Evolutionary conservation across 192 early-diverging fungal species (phyloP), one percentile per base, ranked within the genome.

Genomic region (Umbelopsis isabellina): DNA sequence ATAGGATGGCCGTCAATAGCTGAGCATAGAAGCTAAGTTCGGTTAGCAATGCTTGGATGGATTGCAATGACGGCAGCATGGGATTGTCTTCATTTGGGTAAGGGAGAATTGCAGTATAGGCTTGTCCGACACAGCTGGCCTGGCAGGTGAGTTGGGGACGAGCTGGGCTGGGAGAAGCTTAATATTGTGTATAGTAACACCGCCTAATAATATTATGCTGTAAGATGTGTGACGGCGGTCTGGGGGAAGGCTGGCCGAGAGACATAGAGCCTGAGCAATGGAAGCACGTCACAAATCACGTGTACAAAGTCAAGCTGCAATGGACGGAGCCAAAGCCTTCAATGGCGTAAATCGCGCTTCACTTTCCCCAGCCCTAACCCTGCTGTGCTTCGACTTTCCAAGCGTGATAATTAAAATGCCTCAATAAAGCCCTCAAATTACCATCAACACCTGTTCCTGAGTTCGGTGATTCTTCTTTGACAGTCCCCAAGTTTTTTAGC

Each of bases 21-120:
- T 69, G 74, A 21, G 78, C 73, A 67, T 79, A 74, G 46, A 75
- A 61, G 55, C 55, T 35, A 30, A 61, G 27, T 30, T 61, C 55
- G 30, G 27, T 61, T 35, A 61, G 55, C 18, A 61, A 61, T 61
- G 55, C 6, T 61, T 61, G 55, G 55, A 61, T 61, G 25, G 55
- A 35, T 30, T 61, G 55, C 27, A 61, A 61, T 61, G 55, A 61
- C 55, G 55, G 55, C 27, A 35, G 55, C 55, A 61, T 61, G 27
- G 27, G 33, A 61, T 35, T 61, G 27, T 61, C 55, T 61, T 61
- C 55, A 61, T 61, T 61, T 61, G 55, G 55, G 37, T 41, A 41
- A 41, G 37, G 37, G 37, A 30, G 3, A 5, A 41, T 41, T 41
- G 37, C 6, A 41, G 6, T 41, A 41, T 41, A 41, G 37, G 5